Conservation (phyloP, 2,329 filamentous ascomycete genomes). For the Immersiporthe knoxdaviesiana region DNA sequence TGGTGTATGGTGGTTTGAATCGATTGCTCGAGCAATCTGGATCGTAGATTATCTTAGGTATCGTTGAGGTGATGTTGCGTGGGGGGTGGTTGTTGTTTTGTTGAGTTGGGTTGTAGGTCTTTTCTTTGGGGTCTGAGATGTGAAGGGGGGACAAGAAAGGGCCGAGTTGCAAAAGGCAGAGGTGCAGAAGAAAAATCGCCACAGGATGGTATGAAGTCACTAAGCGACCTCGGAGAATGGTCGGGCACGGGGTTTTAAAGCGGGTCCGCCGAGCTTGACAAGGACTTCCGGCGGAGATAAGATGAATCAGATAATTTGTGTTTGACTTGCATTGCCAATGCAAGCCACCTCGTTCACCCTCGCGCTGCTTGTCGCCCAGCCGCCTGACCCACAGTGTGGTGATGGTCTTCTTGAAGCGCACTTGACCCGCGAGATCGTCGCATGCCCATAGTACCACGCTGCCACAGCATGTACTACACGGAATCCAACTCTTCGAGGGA, state of each 20-base stretch:
- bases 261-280: conserved; percentile 11
- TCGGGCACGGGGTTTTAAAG: conserved; percentile 16
- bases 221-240: conserved; percentile 38
- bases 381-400: conserved; percentile 2
- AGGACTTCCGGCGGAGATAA: conserved; percentile 20
- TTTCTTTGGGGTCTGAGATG: neutral
- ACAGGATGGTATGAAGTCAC: conserved; percentile 21
- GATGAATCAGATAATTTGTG: conserved; percentile 25
- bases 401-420: neutral
- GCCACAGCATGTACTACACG: neutral
- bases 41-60: conserved; percentile 2
- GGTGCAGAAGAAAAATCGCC: conserved; percentile 17
- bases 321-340: conserved; percentile 21
- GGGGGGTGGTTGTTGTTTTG: conserved; percentile 9
- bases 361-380: neutral
- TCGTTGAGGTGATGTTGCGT: conserved; percentile 6
- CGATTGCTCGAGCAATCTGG: neutral
- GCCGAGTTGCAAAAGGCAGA: neutral
- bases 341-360: conserved; percentile 1
- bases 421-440: neutral
- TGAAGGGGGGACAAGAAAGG: neutral
- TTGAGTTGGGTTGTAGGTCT: neutral
- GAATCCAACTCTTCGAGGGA: neutral
- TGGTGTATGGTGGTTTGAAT: neutral
- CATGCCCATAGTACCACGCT: neutral